These are phyloP conservation scores for Entomophthora muscae DNA, from an alignment of 371 early-diverging fungal species.

Conservation along the genomic window DNA sequence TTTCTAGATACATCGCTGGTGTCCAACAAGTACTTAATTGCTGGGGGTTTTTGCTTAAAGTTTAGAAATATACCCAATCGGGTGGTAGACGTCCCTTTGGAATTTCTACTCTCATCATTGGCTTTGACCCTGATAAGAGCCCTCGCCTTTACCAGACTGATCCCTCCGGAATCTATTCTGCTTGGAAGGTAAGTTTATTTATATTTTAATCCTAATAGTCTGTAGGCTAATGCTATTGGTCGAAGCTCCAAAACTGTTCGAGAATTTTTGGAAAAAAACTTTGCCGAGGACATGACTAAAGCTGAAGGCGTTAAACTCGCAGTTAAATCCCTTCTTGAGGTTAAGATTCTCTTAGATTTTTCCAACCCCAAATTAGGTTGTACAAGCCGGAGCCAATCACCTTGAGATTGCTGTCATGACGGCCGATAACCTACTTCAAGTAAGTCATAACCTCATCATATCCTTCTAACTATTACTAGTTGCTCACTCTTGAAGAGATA, in stretches of 20 bases:
- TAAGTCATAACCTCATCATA: conserved; percentile 14
- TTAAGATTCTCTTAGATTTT: conserved; percentile 11
- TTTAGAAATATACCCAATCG: conserved; percentile 95
- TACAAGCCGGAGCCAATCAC: conserved; percentile 96
- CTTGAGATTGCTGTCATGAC: conserved; percentile 92
- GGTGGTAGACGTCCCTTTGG: conserved; percentile 99
- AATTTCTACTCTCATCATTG: conserved; percentile 91
- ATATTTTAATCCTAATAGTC: no score
- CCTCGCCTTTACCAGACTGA: conserved; percentile 97
- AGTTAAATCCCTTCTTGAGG: conserved; percentile 81
- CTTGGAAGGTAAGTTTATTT: conserved; percentile 63
- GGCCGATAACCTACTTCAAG: conserved; percentile 41
- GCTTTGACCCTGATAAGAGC: conserved; percentile 60
- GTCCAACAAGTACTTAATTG: conserved; percentile 65
- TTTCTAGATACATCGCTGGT: conserved; percentile 92
- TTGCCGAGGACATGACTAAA: conserved; percentile 60
- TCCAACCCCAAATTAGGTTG: conserved; percentile 33
- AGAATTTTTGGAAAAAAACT: conserved; percentile 95
- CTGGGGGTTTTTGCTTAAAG: neutral
- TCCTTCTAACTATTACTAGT: conserved; percentile 19
- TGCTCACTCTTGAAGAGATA: conserved; percentile 60
- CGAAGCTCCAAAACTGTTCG: conserved; percentile 90
- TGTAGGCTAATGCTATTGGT: conserved; percentile 85
- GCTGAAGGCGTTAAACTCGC: conserved; percentile 78
- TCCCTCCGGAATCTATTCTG: conserved; percentile 97